These are phyloP conservation scores for Ananas comosus DNA, from an alignment of 176 grass and related monocot species.

Conservation along the genomic window DNA sequence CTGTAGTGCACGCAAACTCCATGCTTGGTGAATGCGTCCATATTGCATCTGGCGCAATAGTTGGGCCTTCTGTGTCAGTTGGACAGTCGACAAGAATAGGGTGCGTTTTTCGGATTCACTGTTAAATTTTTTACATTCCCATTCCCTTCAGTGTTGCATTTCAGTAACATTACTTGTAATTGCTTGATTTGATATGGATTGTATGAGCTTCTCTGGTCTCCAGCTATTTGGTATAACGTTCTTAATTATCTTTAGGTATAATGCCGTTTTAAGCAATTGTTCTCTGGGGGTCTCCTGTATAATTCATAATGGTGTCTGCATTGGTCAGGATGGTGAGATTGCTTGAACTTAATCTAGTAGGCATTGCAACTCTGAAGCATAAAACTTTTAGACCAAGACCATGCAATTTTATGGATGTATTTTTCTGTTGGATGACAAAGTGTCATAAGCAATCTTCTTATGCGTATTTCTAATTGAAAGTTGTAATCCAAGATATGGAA, in stretches of 20 bases:
- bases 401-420: too few relatives aligned
- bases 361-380: not conserved
- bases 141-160: not conserved
- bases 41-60: constrained; percentile 53
- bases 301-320: constrained; percentile 66
- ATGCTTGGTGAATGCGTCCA: constrained; percentile 43
- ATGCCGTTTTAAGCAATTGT: constrained; percentile 74
- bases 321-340: constrained; percentile 86
- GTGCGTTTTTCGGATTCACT: constrained; percentile 20
- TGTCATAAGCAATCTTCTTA: too few relatives aligned
- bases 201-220: not conserved
- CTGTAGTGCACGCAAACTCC: constrained; percentile 42
- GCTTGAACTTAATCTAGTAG: not conserved
- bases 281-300: constrained; percentile 51
- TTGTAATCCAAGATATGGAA: too few relatives aligned
- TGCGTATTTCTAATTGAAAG: too few relatives aligned
- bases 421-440: too few relatives aligned
- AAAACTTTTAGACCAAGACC: not conserved
- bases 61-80: constrained; percentile 57
- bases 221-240: not conserved
- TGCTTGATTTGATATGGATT: not conserved
- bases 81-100: constrained; percentile 60
- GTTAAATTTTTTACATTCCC: not conserved
- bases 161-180: not conserved
- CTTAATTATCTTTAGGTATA: constrained; percentile 42